These are phyloP conservation scores for Talaromyces amestolkiae DNA, from an alignment of 2,329 filamentous ascomycete genomes.

Conservation along the genomic window DNA sequence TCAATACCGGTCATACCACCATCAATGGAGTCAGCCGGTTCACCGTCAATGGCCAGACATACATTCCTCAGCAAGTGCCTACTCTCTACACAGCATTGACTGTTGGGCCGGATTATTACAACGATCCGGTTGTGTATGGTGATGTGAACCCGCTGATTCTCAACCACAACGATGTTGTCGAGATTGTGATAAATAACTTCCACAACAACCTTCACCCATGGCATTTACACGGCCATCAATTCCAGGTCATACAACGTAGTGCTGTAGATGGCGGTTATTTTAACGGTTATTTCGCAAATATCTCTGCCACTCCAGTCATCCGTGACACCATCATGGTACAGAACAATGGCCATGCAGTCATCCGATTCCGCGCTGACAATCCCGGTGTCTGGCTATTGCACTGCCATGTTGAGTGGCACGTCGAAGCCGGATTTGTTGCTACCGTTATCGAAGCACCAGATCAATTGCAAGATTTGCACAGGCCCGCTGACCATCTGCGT, in stretches of 20 bases:
- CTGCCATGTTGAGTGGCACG: slow-evolving; percentile 40
- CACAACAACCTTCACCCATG: slow-evolving; percentile 45
- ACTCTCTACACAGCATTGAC: slow-evolving; percentile 74
- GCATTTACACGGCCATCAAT: slow-evolving; percentile 55
- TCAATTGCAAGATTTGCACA: slow-evolving; percentile 22
- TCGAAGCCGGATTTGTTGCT: slow-evolving; percentile 31
- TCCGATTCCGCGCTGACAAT: slow-evolving; percentile 38
- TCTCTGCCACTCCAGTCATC: slow-evolving; percentile 30
- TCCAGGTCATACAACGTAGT: slow-evolving; percentile 43
- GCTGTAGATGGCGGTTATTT: slow-evolving; percentile 29
- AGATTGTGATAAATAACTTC: slow-evolving; percentile 38
- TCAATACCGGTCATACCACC: slow-evolving; percentile 60
- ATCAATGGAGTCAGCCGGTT: slow-evolving; percentile 62
- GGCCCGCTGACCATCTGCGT: slow-evolving; percentile 25
- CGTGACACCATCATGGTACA: slow-evolving; percentile 38
- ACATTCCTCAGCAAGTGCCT: slow-evolving; percentile 71
- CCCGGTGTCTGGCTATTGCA: slow-evolving; percentile 36
- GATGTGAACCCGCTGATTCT: slow-evolving; percentile 65
- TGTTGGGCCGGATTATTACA: slow-evolving; percentile 51
- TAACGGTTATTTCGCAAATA: slow-evolving; percentile 25
- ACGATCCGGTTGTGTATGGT: slow-evolving; percentile 63
- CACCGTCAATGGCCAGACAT: slow-evolving; percentile 76
- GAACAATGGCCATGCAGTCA: slow-evolving; percentile 31
- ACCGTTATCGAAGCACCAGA: slow-evolving; percentile 35
- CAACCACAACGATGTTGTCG: slow-evolving; percentile 53